phyloP scores from a whole-genome alignment of 1,284 basidiomycete genomes.

The Apiotrichum veenhuisii region DNA sequence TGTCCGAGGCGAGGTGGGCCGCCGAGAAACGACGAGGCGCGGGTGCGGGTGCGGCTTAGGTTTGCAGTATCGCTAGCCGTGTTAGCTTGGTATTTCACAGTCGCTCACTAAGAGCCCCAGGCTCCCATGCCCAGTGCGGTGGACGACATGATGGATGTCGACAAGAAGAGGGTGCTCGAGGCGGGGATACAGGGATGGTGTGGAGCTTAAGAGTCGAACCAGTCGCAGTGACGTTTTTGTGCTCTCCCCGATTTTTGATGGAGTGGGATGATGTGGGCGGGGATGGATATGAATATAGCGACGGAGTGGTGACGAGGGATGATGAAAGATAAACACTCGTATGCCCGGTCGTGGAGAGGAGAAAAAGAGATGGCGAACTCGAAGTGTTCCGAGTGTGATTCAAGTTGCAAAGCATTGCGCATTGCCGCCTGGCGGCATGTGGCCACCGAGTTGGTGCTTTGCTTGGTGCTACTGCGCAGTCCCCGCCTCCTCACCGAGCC shows the following conservation, averaged over 20 bases:
- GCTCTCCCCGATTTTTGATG: neutral
- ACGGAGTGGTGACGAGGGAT: neutral
- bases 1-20: neutral
- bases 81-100: neutral
- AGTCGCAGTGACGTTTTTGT: neutral
- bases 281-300: no score
- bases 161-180: neutral
- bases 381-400: no score
- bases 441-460: no score
- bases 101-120: neutral
- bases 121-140: slow-evolving; percentile 4
- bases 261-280: neutral
- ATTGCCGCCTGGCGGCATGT: no score
- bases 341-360: neutral
- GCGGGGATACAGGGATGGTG: no score
- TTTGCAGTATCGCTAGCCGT: neutral
- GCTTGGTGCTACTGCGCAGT: no score
- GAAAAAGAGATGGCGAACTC: no score
- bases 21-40: slow-evolving; percentile 1
- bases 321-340: neutral
- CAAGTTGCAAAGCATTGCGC: no score
- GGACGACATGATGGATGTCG: neutral
- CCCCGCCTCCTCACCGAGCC: no score
- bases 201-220: no score
- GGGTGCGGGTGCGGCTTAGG: slow-evolving; percentile 1